phyloP scores from a whole-genome alignment of 352 stramenopile genomes.

The Phytophthora melonis region DNA sequence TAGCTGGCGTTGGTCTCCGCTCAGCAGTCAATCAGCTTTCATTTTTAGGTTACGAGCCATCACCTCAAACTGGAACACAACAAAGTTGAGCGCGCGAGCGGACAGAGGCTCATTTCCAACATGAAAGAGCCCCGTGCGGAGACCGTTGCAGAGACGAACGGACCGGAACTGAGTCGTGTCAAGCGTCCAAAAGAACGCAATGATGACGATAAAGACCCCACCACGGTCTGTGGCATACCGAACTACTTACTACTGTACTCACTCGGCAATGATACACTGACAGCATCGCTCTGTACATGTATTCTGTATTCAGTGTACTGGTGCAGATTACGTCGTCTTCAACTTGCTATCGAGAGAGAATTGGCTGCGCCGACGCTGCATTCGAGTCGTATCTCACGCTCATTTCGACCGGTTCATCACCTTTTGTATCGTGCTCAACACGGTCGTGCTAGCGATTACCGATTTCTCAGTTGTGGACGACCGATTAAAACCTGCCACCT shows the following conservation, averaged over 20 bases:
- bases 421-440: constrained; percentile 82
- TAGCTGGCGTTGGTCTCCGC: neutral
- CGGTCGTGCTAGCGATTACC: constrained; percentile 74
- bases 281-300: neutral
- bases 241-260: neutral
- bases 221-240: neutral
- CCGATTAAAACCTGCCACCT: constrained; percentile 59
- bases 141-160: neutral
- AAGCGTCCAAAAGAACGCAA: neutral
- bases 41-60: neutral
- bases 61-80: neutral
- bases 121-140: neutral
- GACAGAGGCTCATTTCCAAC: neutral
- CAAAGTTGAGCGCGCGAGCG: neutral
- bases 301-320: neutral
- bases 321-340: neutral
- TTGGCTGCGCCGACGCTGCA: constrained; percentile 31
- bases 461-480: constrained; percentile 77
- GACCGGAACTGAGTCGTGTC: neutral
- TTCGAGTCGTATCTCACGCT: constrained; percentile 48
- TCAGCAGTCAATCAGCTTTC: no score
- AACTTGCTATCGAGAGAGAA: neutral
- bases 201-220: neutral
- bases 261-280: neutral
- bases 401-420: constrained; percentile 87